Percentiles rank a stretch among this genome's conserved stretches.
These are phyloP conservation scores for Phyllachora maydis DNA, from an alignment of 2,329 filamentous ascomycete genomes.

Conservation along the genomic window DNA sequence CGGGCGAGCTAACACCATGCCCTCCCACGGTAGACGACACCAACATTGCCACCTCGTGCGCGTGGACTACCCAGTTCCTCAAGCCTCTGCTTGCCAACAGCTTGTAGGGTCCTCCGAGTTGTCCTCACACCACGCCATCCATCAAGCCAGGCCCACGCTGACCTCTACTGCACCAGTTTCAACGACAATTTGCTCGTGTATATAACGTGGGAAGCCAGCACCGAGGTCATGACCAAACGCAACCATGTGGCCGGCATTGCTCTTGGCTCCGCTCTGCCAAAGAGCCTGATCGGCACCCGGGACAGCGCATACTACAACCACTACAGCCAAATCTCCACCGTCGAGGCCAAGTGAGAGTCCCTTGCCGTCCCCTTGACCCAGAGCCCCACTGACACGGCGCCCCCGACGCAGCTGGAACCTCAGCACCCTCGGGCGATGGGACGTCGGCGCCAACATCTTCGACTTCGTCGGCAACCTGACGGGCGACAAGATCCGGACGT, in stretches of 20 bases:
- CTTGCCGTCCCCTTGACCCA: too few species aligned
- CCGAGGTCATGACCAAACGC: conserved; percentile 37
- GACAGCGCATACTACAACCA: conserved; percentile 55
- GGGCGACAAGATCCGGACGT: conserved; percentile 20
- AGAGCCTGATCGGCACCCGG: conserved; percentile 40
- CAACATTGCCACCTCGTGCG: conserved; percentile 44
- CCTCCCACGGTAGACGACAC: too few species aligned
- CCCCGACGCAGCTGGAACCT: too few species aligned
- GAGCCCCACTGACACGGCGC: too few species aligned
- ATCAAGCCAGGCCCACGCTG: too few species aligned
- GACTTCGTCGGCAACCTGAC: conserved; percentile 37
- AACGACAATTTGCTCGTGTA: conserved; percentile 58
- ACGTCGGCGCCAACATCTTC: conserved; percentile 57
- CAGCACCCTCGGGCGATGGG: conserved; percentile 48
- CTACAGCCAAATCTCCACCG: conserved; percentile 46
- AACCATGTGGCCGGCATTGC: conserved; percentile 55
- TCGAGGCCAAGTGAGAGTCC: conserved; percentile 49
- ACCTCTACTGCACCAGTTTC: conserved; percentile 46
- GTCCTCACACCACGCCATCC: too few species aligned
- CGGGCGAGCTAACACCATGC: too few species aligned
- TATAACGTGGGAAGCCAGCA: conserved; percentile 59
- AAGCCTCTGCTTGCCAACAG: too few species aligned
- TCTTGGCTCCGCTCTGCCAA: conserved; percentile 55
- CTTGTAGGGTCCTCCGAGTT: too few species aligned
- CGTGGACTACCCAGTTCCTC: conserved; percentile 48